Percentiles rank a stretch among this genome's conserved stretches.
Evolutionary conservation across 148 eudicot species (phyloP).

Genomic region (Nepenthes mirabilis): DNA sequence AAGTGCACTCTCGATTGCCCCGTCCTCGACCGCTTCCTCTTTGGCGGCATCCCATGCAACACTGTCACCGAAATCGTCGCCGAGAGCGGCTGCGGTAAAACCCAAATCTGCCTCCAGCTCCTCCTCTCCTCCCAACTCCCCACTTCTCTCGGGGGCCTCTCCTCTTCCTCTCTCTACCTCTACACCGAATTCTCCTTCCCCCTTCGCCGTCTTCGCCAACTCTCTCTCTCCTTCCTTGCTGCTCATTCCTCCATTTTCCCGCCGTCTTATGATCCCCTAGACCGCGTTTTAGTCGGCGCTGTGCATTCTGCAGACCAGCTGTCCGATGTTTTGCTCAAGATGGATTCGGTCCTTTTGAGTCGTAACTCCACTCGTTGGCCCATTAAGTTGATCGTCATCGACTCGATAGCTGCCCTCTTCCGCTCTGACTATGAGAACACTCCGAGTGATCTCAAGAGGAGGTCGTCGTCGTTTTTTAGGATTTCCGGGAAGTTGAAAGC

Average conservation of each 20-base stretch:
- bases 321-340: constrained; percentile 62
- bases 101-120: constrained; percentile 84
- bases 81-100: constrained; percentile 79
- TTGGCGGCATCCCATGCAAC: constrained; percentile 71
- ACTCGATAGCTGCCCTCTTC: constrained; percentile 71
- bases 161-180: constrained; percentile 50
- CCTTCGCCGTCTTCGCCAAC: constrained; percentile 56
- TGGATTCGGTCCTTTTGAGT: constrained; percentile 29
- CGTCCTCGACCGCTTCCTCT: constrained; percentile 44
- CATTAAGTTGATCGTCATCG: constrained; percentile 53
- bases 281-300: constrained; percentile 26
- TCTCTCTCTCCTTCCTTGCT: constrained; percentile 23
- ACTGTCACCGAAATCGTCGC: constrained; percentile 69
- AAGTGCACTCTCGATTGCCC: constrained; percentile 51
- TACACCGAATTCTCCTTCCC: constrained; percentile 85
- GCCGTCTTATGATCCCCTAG: constrained; percentile 26
- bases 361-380: constrained; percentile 19
- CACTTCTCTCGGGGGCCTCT: constrained; percentile 42
- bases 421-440: constrained; percentile 63
- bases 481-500: constrained; percentile 46
- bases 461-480: constrained; percentile 59
- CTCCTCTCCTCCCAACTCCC: constrained; percentile 78
- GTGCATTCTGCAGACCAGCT: constrained; percentile 49
- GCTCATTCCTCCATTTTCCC: constrained; percentile 11
- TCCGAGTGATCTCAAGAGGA: constrained; percentile 37